A percentile compares a stretch with the other conserved stretches of the same genome.
phyloP scores from a whole-genome alignment of 345 rosid species.

The Euphorbia lathyris region DNA sequence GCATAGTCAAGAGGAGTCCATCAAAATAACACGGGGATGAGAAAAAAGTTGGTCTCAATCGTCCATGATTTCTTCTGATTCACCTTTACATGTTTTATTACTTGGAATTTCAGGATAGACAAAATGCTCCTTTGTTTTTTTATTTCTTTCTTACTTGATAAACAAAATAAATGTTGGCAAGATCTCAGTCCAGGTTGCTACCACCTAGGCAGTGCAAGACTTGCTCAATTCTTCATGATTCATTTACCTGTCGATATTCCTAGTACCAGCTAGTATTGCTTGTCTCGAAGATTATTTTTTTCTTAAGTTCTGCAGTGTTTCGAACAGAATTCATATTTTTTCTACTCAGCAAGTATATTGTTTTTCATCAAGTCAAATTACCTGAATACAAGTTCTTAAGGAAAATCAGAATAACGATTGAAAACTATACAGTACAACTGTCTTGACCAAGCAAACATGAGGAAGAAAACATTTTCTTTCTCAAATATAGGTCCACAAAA shows the following conservation, averaged over 20 bases:
- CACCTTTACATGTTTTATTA: background rate
- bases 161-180: background rate
- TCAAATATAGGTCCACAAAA: background rate
- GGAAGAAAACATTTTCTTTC: too few species aligned
- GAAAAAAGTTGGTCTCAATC: constrained; percentile 11
- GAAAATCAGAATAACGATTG: background rate
- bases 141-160: background rate
- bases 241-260: too few species aligned
- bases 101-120: background rate
- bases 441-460: too few species aligned
- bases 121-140: background rate
- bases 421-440: background rate
- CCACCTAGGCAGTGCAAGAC: background rate
- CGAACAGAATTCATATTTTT: background rate
- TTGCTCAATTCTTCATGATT: background rate
- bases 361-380: background rate
- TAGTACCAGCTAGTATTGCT: too few species aligned
- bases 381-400: background rate
- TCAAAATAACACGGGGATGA: constrained; percentile 14
- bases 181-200: background rate
- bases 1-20: constrained; percentile 25
- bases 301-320: background rate
- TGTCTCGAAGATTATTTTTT: background rate
- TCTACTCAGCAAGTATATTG: background rate
- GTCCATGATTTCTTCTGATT: constrained; percentile 4